These are phyloP conservation scores for Kluyveromyces marxianus DNA, from an alignment of 1,139 yeast species.

Conservation along the genomic window DNA sequence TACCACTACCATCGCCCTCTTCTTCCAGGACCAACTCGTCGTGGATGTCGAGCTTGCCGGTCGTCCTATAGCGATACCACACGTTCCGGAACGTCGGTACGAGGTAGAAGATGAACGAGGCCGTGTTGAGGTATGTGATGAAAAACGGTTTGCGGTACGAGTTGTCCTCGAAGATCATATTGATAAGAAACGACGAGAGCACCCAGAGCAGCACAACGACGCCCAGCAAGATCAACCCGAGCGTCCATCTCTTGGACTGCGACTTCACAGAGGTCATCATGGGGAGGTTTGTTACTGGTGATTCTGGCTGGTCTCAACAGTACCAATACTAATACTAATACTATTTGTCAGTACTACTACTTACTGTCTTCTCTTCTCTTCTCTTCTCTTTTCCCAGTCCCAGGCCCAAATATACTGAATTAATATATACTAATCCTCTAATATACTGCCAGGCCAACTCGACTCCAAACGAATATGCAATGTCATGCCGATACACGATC, in stretches of 20 bases:
- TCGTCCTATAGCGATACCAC: slow-evolving; percentile 22
- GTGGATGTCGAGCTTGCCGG: slow-evolving; percentile 28
- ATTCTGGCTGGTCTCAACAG: background rate
- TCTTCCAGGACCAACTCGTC: slow-evolving; percentile 23
- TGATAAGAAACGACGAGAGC: slow-evolving; percentile 71
- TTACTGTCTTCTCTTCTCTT: no score
- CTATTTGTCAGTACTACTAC: no score
- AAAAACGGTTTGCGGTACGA: slow-evolving; percentile 85
- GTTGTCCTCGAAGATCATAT: slow-evolving; percentile 59
- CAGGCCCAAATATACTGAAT: no score
- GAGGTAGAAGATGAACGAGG: slow-evolving; percentile 71
- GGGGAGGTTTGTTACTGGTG: background rate
- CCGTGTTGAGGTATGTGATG: slow-evolving; percentile 85
- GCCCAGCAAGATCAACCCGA: slow-evolving; percentile 65
- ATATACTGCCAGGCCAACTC: no score
- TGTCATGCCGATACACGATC: no score
- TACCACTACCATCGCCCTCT: slow-evolving; percentile 18
- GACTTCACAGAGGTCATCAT: background rate
- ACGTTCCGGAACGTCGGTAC: slow-evolving; percentile 47
- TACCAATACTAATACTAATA: background rate
- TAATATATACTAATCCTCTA: no score
- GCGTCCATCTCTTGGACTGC: slow-evolving; percentile 43
- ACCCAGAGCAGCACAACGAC: slow-evolving; percentile 86
- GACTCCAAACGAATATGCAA: no score
- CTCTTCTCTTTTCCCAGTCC: no score